Evolutionary conservation across 192 early-diverging fungal genomes (phyloP).

Genomic region (Linnemannia hyalina): DNA sequence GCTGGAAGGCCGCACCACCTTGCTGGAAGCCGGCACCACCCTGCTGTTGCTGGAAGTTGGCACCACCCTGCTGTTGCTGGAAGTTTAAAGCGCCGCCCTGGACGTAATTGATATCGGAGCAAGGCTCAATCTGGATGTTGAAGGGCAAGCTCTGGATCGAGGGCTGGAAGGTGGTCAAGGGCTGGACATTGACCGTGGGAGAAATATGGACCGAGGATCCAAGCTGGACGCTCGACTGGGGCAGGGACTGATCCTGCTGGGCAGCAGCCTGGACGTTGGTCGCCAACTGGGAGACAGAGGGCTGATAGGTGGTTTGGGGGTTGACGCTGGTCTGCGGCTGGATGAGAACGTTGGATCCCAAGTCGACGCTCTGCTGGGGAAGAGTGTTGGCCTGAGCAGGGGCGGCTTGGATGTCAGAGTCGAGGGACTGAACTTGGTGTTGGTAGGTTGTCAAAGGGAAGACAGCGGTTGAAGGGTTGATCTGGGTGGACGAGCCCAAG

Average conservation of each 20-base stretch:
- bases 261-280: slow-evolving; percentile 27
- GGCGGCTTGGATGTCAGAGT: slow-evolving; percentile 35
- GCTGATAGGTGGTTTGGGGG: slow-evolving; percentile 47
- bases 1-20: neutral
- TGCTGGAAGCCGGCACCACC: neutral
- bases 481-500: slow-evolving; percentile 26
- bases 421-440: slow-evolving; percentile 38
- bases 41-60: neutral
- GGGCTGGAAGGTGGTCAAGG: slow-evolving; percentile 53
- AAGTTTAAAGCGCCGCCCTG: too few relatives aligned
- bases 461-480: slow-evolving; percentile 26
- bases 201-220: slow-evolving; percentile 29
- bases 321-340: slow-evolving; percentile 42
- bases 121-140: slow-evolving; percentile 45
- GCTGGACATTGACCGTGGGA: slow-evolving; percentile 28
- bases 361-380: slow-evolving; percentile 33
- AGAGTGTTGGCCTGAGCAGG: slow-evolving; percentile 23
- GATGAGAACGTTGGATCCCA: slow-evolving; percentile 41
- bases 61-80: neutral
- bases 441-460: slow-evolving; percentile 44
- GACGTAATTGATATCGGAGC: neutral
- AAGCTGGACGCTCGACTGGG: slow-evolving; percentile 46
- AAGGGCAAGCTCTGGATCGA: slow-evolving; percentile 39
- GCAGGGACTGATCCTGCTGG: slow-evolving; percentile 44
- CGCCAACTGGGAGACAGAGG: slow-evolving; percentile 38